Percentiles rank a stretch among this genome's conserved stretches.
phyloP scores from a whole-genome alignment of 2,329 filamentous ascomycete genomes.

The Colletotrichum siamense region DNA sequence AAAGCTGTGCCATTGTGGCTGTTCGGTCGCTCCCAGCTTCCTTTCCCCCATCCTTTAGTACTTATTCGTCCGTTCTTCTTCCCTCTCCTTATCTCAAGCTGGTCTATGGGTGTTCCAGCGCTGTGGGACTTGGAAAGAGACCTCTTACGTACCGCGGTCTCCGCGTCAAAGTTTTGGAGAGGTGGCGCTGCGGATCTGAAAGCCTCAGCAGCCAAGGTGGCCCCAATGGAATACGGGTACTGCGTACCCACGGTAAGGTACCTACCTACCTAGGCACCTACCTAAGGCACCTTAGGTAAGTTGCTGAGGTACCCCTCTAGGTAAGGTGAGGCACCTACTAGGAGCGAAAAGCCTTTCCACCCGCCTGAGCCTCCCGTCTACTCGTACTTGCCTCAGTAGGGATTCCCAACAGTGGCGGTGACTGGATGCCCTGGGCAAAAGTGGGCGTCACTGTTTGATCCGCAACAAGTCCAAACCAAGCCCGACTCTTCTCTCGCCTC shows the following conservation, averaged over 20 bases:
- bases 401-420: background rate
- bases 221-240: background rate
- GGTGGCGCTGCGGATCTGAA: background rate
- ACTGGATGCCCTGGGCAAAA: background rate
- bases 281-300: background rate
- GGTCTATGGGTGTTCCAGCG: background rate
- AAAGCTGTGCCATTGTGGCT: background rate
- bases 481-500: background rate
- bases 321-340: background rate
- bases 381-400: background rate
- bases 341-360: background rate
- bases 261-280: too few relatives aligned
- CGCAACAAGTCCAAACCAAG: constrained; percentile 23
- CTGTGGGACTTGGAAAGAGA: background rate
- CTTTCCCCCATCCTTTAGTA: background rate
- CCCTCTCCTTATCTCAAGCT: background rate
- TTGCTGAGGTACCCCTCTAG: too few relatives aligned
- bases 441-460: constrained; percentile 21
- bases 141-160: background rate
- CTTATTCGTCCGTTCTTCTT: background rate
- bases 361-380: background rate
- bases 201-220: background rate
- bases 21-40: background rate
- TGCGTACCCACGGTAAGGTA: too few relatives aligned
- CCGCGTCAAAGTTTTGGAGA: background rate